phyloP scores from a whole-genome alignment of 2,329 filamentous ascomycete genomes.

The Pseudocercospora crystallina region DNA sequence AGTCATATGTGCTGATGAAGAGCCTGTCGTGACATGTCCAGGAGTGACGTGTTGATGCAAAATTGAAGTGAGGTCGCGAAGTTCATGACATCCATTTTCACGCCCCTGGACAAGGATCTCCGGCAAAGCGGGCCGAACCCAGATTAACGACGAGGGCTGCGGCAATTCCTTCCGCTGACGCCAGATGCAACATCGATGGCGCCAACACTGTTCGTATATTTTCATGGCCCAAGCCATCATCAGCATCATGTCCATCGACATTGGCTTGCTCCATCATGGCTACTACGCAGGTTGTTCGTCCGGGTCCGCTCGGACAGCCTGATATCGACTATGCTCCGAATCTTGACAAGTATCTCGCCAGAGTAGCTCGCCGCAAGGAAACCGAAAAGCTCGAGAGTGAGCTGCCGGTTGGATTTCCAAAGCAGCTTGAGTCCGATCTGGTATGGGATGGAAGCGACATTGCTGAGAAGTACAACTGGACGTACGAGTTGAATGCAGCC shows the following conservation, averaged over 20 bases:
- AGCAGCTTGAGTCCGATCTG: conserved; percentile 49
- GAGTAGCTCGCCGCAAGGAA: conserved; percentile 47
- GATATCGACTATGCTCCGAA: conserved; percentile 61
- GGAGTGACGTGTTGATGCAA: too few relatives aligned
- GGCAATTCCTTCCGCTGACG: background rate
- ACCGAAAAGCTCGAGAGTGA: conserved; percentile 40
- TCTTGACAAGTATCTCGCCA: conserved; percentile 53
- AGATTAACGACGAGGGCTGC: too few relatives aligned
- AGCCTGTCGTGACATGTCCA: too few relatives aligned
- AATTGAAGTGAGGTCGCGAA: too few relatives aligned
- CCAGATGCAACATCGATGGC: conserved; percentile 7
- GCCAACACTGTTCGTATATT: conserved; percentile 1
- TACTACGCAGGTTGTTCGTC: conserved; percentile 14
- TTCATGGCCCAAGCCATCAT: background rate
- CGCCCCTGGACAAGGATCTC: too few relatives aligned
- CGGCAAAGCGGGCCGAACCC: too few relatives aligned
- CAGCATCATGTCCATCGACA: background rate
- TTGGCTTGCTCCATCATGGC: conserved; percentile 8
- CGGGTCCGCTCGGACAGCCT: conserved; percentile 44
- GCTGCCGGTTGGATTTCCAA: conserved; percentile 54
- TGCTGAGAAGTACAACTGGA: conserved; percentile 53
- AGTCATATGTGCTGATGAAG: too few relatives aligned
- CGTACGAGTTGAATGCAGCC: conserved; percentile 47
- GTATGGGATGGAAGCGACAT: conserved; percentile 59
- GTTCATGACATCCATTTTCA: too few relatives aligned